Conservation (phyloP, 1,284 basidiomycete genomes). For the Ganoderma sp. region DNA sequence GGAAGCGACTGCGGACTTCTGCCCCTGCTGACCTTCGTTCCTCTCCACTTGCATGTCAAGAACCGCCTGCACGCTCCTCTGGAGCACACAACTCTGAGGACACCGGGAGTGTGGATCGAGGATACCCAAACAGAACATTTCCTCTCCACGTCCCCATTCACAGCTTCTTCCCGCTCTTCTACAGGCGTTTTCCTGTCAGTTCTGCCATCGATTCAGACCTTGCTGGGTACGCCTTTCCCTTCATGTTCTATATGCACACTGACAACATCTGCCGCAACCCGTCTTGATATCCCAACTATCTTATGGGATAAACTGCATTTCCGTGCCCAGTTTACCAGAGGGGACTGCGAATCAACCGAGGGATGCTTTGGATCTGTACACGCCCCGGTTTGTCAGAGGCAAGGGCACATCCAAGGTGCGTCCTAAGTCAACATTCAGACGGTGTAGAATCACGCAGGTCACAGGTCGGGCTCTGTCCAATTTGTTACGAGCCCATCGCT, state of each 20-base stretch:
- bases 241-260: slow-evolving; percentile 4
- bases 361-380: slow-evolving; percentile 69
- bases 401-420: slow-evolving; percentile 62
- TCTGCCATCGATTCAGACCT: slow-evolving; percentile 50
- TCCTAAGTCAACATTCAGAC: not conserved
- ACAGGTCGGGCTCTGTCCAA: slow-evolving; percentile 72
- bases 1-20: slow-evolving; percentile 16
- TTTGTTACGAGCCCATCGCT: slow-evolving; percentile 66
- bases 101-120: not conserved
- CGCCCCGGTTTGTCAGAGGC: slow-evolving; percentile 78
- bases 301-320: slow-evolving; percentile 10
- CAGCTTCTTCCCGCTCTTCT: slow-evolving; percentile 59
- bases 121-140: slow-evolving; percentile 49
- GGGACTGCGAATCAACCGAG: slow-evolving; percentile 65
- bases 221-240: slow-evolving; percentile 35
- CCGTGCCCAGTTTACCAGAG: slow-evolving; percentile 44
- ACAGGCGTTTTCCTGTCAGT: slow-evolving; percentile 68
- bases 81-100: not conserved
- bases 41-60: not conserved
- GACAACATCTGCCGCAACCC: not conserved
- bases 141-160: slow-evolving; percentile 53
- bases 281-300: too few species aligned
- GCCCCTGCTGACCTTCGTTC: slow-evolving; percentile 4
- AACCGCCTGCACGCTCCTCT: not conserved
- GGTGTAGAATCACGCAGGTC: not conserved